A percentile compares a stretch with the other conserved stretches of the same genome.
Evolutionary conservation across 305 asterid genomes (phyloP).

Genomic region (Fraxinus greggii): DNA sequence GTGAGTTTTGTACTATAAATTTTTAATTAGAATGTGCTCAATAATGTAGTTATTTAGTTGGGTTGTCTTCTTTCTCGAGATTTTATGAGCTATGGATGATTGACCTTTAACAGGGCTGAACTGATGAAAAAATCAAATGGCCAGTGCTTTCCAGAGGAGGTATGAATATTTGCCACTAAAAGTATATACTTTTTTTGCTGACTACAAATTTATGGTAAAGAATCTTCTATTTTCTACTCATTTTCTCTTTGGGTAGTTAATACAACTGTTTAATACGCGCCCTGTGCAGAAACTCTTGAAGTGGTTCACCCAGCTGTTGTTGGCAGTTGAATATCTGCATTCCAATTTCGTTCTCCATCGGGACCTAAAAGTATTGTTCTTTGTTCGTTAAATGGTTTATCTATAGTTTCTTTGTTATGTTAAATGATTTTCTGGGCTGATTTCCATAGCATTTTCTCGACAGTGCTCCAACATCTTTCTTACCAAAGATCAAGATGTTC

Average conservation of each 20-base stretch:
- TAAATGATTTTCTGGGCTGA: slow-evolving; percentile 24
- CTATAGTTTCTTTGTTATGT: slow-evolving; percentile 5
- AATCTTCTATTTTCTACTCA: neutral
- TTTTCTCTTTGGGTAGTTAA: neutral
- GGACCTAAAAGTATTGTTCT: slow-evolving; percentile 67
- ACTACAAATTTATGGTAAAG: neutral
- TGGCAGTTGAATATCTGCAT: slow-evolving; percentile 95
- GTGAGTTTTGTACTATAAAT: slow-evolving; percentile 46
- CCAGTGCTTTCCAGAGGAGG: slow-evolving; percentile 95
- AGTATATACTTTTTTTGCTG: neutral
- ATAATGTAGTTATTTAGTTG: neutral
- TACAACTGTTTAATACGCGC: neutral
- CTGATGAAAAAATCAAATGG: slow-evolving; percentile 88
- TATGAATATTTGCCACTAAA: slow-evolving; percentile 28
- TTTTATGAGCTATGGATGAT: slow-evolving; percentile 11
- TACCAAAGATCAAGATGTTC: slow-evolving; percentile 83
- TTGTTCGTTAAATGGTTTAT: slow-evolving; percentile 12
- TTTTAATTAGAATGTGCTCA: neutral
- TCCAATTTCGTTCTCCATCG: slow-evolving; percentile 92
- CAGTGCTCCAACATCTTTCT: slow-evolving; percentile 98
- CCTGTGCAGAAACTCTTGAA: slow-evolving; percentile 68
- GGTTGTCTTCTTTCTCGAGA: neutral
- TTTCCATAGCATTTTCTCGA: slow-evolving; percentile 24
- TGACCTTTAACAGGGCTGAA: slow-evolving; percentile 70
- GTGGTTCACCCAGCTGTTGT: slow-evolving; percentile 82